phyloP scores from a whole-genome alignment of 768 basidiomycete genomes.

The Pisolithus sp. region DNA sequence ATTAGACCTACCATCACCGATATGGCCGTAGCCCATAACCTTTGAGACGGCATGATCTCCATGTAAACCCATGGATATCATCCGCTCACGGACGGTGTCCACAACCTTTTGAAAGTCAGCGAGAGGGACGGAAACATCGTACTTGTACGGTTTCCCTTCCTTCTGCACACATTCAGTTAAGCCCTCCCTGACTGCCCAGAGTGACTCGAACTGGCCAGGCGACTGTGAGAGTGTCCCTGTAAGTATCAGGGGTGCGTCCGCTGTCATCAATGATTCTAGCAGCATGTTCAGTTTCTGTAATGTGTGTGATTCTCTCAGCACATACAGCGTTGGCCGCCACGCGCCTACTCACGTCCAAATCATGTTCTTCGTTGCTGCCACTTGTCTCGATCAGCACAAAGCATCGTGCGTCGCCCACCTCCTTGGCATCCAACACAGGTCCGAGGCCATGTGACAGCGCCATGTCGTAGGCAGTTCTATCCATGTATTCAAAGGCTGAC shows the following conservation, averaged over 20 bases:
- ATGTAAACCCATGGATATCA: conserved; percentile 64
- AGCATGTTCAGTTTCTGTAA: conserved; percentile 80
- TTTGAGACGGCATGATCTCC: conserved; percentile 70
- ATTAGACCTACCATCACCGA: conserved; percentile 77
- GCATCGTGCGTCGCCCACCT: conserved; percentile 72
- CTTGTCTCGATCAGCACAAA: conserved; percentile 95
- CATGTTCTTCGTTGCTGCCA: conserved; percentile 87
- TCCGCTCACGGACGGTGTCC: conserved; percentile 66
- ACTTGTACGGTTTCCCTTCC: conserved; percentile 94
- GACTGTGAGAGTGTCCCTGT: conserved; percentile 92
- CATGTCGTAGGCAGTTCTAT: conserved; percentile 77
- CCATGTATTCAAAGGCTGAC: conserved; percentile 96
- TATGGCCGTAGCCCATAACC: conserved; percentile 92
- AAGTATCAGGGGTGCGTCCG: conserved; percentile 69
- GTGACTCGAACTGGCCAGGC: conserved; percentile 77
- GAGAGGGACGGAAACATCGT: conserved; percentile 88
- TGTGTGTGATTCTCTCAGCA: conserved; percentile 2
- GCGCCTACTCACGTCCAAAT: conserved; percentile 64
- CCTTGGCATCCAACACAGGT: conserved; percentile 65
- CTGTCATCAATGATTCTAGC: conserved; percentile 69
- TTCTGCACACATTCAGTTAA: conserved; percentile 90
- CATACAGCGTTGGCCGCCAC: conserved; percentile 5
- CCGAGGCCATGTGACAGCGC: conserved; percentile 81
- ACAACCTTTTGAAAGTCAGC: conserved; percentile 83
- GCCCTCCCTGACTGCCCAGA: conserved; percentile 91